A percentile compares a stretch with the other conserved stretches of the same genome.
phyloP scores from a whole-genome alignment of 495 filamentous ascomycete genomes.

The Sabuloglossum arenarium region DNA sequence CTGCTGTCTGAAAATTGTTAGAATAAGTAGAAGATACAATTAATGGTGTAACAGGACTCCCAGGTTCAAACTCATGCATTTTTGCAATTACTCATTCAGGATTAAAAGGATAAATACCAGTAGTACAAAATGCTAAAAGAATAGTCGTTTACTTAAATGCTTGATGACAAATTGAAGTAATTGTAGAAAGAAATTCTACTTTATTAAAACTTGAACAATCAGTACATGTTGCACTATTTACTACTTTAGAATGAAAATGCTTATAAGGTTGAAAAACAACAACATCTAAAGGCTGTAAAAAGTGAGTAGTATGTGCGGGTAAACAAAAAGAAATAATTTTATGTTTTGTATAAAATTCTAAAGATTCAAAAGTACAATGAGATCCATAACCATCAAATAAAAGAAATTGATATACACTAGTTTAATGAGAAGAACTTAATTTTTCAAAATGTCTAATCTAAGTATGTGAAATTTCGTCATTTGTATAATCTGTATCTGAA shows the following conservation, averaged over 20 bases:
- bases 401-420: not conserved
- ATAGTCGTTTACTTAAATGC: not conserved
- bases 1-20: too few relatives aligned
- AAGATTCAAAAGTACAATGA: not conserved
- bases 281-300: constrained; percentile 1
- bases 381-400: not conserved
- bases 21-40: not conserved
- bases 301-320: not conserved
- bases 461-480: not conserved
- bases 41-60: not conserved
- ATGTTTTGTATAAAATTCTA: not conserved
- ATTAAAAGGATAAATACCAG: not conserved
- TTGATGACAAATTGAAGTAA: not conserved
- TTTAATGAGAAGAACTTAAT: not conserved
- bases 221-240: not conserved
- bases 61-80: not conserved
- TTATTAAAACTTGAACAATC: not conserved
- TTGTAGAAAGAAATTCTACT: not conserved
- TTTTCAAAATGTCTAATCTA: constrained; percentile 2
- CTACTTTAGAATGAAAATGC: not conserved
- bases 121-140: not conserved
- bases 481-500: not conserved
- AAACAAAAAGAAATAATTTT: constrained; percentile 3
- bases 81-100: not conserved
- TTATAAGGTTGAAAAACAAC: constrained; percentile 2